Percentiles rank a stretch among this genome's conserved stretches.
Evolutionary conservation across 2,329 filamentous ascomycete genomes (phyloP).

Genomic region (Trichophaea hybrida): DNA sequence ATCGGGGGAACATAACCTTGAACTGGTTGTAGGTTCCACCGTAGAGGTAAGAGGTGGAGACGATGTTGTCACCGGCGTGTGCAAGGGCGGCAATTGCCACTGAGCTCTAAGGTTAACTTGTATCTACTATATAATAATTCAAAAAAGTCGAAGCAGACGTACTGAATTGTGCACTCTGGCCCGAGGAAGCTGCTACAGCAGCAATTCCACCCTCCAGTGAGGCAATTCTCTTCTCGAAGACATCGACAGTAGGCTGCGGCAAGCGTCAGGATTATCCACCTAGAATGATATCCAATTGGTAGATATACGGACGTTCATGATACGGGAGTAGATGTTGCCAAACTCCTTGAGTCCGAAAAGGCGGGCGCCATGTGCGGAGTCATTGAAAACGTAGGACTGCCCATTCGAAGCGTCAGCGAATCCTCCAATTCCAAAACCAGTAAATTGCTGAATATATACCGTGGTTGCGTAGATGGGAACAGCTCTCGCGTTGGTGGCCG

Average conservation of each 20-base stretch:
- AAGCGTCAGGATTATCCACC: conserved; percentile 2
- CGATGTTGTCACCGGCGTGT: conserved; percentile 78
- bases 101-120: neutral
- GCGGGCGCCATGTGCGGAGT: conserved; percentile 85
- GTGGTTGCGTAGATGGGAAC: conserved; percentile 93
- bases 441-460: conserved; percentile 30
- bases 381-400: conserved; percentile 83
- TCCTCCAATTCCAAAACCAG: neutral
- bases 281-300: neutral
- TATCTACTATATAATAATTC: neutral
- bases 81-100: conserved; percentile 71
- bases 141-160: neutral
- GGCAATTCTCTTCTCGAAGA: conserved; percentile 93
- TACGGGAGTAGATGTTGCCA: conserved; percentile 89
- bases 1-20: conserved; percentile 75
- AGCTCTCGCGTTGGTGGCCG: conserved; percentile 70
- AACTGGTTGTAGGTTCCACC: conserved; percentile 92
- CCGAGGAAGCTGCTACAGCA: conserved; percentile 70
- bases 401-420: conserved; percentile 6
- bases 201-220: conserved; percentile 85
- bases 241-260: conserved; percentile 72
- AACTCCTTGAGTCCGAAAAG: conserved; percentile 94
- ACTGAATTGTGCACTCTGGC: conserved; percentile 79
- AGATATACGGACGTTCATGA: conserved; percentile 62
- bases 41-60: conserved; percentile 80